Percentiles rank a stretch among this genome's conserved stretches.
These are phyloP conservation scores for Stropharia rugosoannulata DNA, from an alignment of 768 basidiomycete species.

Conservation along the genomic window DNA sequence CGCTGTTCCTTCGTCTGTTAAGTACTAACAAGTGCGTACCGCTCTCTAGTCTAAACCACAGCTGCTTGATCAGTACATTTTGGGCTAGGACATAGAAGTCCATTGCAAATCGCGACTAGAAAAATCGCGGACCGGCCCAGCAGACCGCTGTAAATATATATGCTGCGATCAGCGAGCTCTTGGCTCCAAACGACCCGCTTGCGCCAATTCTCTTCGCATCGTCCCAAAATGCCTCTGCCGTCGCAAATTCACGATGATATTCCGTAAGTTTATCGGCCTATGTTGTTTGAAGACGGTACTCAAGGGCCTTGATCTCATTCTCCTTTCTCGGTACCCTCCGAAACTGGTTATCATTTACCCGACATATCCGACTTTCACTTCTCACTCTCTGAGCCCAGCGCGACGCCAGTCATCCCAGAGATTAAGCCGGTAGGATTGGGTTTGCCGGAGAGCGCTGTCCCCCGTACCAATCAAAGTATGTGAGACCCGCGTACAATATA, in stretches of 20 bases:
- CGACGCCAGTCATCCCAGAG: constrained; percentile 15
- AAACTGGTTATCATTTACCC: neutral
- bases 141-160: constrained; percentile 3
- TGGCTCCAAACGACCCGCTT: constrained; percentile 3
- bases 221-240: constrained; percentile 31
- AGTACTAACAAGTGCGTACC: no score
- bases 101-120: neutral
- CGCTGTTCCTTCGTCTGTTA: neutral
- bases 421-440: constrained; percentile 18
- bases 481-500: constrained; percentile 2
- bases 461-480: constrained; percentile 11
- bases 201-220: constrained; percentile 17
- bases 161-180: constrained; percentile 2
- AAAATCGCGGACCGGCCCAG: constrained; percentile 1
- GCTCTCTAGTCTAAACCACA: no score
- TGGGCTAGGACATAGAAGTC: no score
- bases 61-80: no score
- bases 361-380: neutral
- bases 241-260: constrained; percentile 25
- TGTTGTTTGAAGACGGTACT: neutral
- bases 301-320: neutral
- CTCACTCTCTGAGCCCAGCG: constrained; percentile 5
- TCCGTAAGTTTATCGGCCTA: constrained; percentile 17
- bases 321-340: constrained; percentile 6
- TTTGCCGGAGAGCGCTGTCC: constrained; percentile 12